These are phyloP conservation scores for Entomophthora muscae DNA, from an alignment of 371 early-diverging fungal species.

Conservation along the genomic window DNA sequence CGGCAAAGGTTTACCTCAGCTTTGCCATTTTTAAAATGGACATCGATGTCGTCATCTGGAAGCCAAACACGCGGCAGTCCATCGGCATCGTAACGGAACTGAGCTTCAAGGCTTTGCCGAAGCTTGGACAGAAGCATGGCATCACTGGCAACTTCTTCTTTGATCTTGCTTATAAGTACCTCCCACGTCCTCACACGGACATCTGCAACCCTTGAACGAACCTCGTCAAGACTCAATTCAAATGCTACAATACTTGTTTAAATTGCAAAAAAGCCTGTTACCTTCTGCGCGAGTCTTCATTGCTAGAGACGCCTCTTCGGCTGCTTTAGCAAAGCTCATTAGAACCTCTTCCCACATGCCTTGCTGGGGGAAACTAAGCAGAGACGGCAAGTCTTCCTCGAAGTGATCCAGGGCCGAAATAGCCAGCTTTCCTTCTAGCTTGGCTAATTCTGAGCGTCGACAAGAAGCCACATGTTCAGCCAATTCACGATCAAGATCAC, in stretches of 20 bases:
- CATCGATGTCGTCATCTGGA: constrained; percentile 85
- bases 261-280: constrained; percentile 7
- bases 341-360: constrained; percentile 62
- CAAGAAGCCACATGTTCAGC: constrained; percentile 40
- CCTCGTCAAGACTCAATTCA: constrained; percentile 40
- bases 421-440: constrained; percentile 44
- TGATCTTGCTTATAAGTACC: constrained; percentile 42
- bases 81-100: constrained; percentile 81
- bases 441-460: constrained; percentile 58
- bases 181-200: constrained; percentile 54
- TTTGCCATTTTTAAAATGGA: constrained; percentile 50
- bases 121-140: constrained; percentile 59
- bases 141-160: constrained; percentile 58
- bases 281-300: constrained; percentile 21
- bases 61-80: constrained; percentile 91
- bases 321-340: constrained; percentile 26
- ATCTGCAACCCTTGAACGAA: constrained; percentile 23
- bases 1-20: constrained; percentile 24
- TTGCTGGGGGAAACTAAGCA: constrained; percentile 39
- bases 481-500: constrained; percentile 44
- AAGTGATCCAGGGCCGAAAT: constrained; percentile 36
- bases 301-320: constrained; percentile 23
- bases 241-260: not conserved
- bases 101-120: constrained; percentile 47
- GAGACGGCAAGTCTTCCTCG: constrained; percentile 44